These are phyloP conservation scores for Sanguinoderma infundibulare DNA, from an alignment of 1,284 basidiomycete genomes.

Conservation along the genomic window DNA sequence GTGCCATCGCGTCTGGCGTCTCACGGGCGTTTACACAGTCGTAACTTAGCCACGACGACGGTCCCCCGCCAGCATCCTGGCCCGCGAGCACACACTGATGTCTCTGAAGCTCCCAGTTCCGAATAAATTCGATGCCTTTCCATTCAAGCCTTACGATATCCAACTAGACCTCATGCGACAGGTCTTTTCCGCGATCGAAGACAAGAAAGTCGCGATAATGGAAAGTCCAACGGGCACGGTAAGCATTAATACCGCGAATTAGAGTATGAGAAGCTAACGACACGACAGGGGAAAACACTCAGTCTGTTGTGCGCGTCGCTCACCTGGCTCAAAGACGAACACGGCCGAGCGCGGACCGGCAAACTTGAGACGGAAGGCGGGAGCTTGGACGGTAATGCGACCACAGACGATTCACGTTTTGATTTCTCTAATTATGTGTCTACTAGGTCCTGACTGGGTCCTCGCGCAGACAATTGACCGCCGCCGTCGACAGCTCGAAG, in stretches of 20 bases:
- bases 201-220: slow-evolving; percentile 75
- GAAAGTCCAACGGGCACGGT: slow-evolving; percentile 90
- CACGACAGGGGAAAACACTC: slow-evolving; percentile 78
- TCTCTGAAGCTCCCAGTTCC: slow-evolving; percentile 65
- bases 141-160: slow-evolving; percentile 87
- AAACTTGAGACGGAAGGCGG: slow-evolving; percentile 49
- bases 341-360: slow-evolving; percentile 67
- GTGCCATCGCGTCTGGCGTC: too few relatives aligned
- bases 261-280: background rate
- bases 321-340: slow-evolving; percentile 80
- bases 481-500: slow-evolving; percentile 65
- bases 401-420: slow-evolving; percentile 17
- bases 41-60: too few relatives aligned
- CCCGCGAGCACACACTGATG: slow-evolving; percentile 26
- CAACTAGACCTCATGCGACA: slow-evolving; percentile 91
- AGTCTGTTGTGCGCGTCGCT: slow-evolving; percentile 81
- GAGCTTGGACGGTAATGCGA: slow-evolving; percentile 38
- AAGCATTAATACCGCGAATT: background rate
- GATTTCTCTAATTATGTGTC: background rate
- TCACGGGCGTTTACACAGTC: too few relatives aligned
- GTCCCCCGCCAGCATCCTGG: too few relatives aligned
- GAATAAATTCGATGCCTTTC: slow-evolving; percentile 72
- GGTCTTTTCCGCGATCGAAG: slow-evolving; percentile 83
- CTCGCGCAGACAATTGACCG: slow-evolving; percentile 76
- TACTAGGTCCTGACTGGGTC: slow-evolving; percentile 80